These are phyloP conservation scores for Oropetium thomaeum DNA, from an alignment of 176 grass and related monocot species.

Conservation along the genomic window DNA sequence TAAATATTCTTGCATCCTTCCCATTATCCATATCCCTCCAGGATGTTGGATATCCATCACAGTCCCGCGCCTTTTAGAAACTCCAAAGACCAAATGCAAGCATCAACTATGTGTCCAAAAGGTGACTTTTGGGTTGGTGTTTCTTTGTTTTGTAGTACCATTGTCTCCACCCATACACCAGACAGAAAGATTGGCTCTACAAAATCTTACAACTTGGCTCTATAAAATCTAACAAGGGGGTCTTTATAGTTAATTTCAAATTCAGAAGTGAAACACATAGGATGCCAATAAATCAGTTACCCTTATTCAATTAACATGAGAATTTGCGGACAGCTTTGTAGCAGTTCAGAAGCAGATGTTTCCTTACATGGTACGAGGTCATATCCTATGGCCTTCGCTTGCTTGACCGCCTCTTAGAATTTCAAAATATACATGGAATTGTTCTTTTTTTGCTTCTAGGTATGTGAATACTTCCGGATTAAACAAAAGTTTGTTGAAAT, in stretches of 20 bases:
- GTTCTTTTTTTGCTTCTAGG: background rate
- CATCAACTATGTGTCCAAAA: conserved; percentile 35
- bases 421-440: background rate
- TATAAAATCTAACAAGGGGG: conserved; percentile 8
- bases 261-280: conserved; percentile 27
- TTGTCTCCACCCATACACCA: conserved; percentile 40
- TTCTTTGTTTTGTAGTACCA: conserved; percentile 25
- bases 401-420: background rate
- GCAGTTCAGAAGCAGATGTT: background rate
- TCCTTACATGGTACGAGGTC: background rate
- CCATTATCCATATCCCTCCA: conserved; percentile 27
- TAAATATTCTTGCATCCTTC: conserved; percentile 8
- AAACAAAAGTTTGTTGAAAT: background rate
- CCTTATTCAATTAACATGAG: background rate
- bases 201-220: background rate
- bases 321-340: background rate
- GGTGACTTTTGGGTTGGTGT: conserved; percentile 27
- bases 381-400: background rate
- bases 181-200: conserved; percentile 9
- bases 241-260: conserved; percentile 23
- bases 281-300: background rate
- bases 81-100: conserved; percentile 33
- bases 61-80: conserved; percentile 13
- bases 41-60: conserved; percentile 27
- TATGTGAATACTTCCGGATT: background rate